Evolutionary conservation across 2,329 filamentous ascomycete species (phyloP), one percentile per base, ranked within the genome.

Genomic region (Botrytis deweyae): DNA sequence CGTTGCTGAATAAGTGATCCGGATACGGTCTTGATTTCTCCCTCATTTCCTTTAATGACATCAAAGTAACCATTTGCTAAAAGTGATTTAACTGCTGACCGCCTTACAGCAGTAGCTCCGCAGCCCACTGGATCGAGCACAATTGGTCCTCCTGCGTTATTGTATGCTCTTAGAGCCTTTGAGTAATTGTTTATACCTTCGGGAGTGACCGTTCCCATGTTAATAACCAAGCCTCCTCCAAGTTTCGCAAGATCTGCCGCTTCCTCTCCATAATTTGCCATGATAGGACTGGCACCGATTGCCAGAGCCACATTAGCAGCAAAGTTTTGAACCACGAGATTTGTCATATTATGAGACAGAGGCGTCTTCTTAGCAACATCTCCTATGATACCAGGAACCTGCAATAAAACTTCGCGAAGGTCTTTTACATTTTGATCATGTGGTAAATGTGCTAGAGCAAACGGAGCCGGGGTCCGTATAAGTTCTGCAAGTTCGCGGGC

Each of bases 291-390:
- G 20, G 93, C 92, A 52, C 95, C 95, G 70, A 97, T 87, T 49
- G 92, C 89, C 25, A 98, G 87, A 58, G 93, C 94, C 4, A 98
- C 91, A 80, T 97, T 98, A 70, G 96, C 95, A 25, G 95, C 93
- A 79, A 98, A 93, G 83, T 98, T 97, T 80, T 97, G 94, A 36
- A 98, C 95, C 0, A 98, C 95, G 70, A 95, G 87, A 81, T 98
- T 98, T 71, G 96, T 98, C 93, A 98, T 98, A 83, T 97, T 98
- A 84, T 98, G 95, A 69, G 92, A 92, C 36, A 98, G 86, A 0
- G 95, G 94, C 73, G 88, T 91, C 62, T 83, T 86, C 3, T 85
- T 81, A 8, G 88, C 88, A 66, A 97, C 87, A 9, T 86, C 85
- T 74, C 84, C 85, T 62, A 97, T 85, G 29, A 92, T 83, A 5